Percentiles rank a stretch among this genome's conserved stretches.
These are phyloP conservation scores for Penicillium paradoxum DNA, from an alignment of 495 filamentous ascomycete species.

Conservation along the genomic window DNA sequence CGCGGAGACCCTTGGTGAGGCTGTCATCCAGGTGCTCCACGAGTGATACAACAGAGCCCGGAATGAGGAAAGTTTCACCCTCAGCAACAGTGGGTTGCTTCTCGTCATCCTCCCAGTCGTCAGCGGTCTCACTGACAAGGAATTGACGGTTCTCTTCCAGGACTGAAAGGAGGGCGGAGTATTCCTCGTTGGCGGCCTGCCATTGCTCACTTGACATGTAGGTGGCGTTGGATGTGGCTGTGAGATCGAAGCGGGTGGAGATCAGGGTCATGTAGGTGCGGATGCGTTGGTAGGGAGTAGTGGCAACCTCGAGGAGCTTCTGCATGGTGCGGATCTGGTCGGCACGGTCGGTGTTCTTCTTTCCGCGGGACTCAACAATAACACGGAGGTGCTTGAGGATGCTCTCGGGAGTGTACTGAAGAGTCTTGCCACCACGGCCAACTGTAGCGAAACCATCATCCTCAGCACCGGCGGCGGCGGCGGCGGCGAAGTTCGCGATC, in stretches of 20 bases:
- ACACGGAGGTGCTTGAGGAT: conserved; percentile 93
- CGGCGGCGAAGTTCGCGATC: conserved; percentile 33
- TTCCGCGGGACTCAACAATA: conserved; percentile 91
- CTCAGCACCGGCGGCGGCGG: conserved; percentile 51
- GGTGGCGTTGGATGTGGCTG: conserved; percentile 65
- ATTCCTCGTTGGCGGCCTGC: conserved; percentile 88
- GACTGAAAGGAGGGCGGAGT: conserved; percentile 66
- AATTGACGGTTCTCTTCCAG: conserved; percentile 74
- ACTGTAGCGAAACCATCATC: conserved; percentile 86
- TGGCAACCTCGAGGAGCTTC: conserved; percentile 83
- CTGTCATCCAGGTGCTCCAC: conserved; percentile 96
- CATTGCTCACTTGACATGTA: conserved; percentile 96
- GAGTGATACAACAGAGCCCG: conserved; percentile 90
- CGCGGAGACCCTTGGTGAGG: conserved; percentile 90
- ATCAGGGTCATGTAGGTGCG: conserved; percentile 88
- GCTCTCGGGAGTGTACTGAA: conserved; percentile 91
- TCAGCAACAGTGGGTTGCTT: conserved; percentile 68
- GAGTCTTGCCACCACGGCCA: conserved; percentile 75
- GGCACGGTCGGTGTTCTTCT: conserved; percentile 94
- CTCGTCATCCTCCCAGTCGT: conserved; percentile 99
- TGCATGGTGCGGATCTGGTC: conserved; percentile 98
- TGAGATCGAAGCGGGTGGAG: conserved; percentile 91
- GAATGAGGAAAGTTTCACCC: conserved; percentile 78
- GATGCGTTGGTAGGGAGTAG: conserved; percentile 89
- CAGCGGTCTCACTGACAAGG: conserved; percentile 81